Percentiles rank a stretch among this genome's conserved stretches.
Conservation (phyloP, 345 rosid genomes). For the Eucalyptus brandiana region DNA sequence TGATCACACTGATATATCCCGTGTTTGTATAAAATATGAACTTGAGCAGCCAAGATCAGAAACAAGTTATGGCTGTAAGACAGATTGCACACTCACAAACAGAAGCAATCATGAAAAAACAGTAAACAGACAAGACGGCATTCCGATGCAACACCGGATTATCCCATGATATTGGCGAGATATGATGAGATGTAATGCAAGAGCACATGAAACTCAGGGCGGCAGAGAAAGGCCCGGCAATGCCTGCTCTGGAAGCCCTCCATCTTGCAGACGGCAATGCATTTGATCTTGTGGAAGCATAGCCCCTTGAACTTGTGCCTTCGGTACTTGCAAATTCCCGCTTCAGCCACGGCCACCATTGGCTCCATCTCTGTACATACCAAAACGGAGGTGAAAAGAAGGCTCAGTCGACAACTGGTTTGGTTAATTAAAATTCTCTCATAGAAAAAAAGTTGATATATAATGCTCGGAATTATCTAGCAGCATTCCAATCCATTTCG, state of each 20-base stretch:
- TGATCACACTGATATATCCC: not conserved
- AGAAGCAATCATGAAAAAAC: not conserved
- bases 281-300: slow-evolving; percentile 4
- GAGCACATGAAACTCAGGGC: not conserved
- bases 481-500: not conserved
- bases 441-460: not conserved
- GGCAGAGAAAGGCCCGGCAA: slow-evolving; percentile 21
- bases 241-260: slow-evolving; percentile 17
- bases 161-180: not conserved
- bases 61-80: not conserved
- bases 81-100: not conserved
- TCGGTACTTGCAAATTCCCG: slow-evolving; percentile 15
- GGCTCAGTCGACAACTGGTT: not conserved
- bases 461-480: not conserved
- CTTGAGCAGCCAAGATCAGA: not conserved
- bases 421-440: not conserved
- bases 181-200: not conserved
- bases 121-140: not conserved
- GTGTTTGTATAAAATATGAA: not conserved
- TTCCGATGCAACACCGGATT: not conserved
- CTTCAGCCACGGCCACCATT: not conserved
- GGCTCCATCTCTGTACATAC: not conserved
- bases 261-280: slow-evolving; percentile 13
- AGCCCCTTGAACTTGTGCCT: slow-evolving; percentile 21
- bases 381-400: not conserved